Conservation (phyloP, 495 filamentous ascomycete genomes). For the Rostrohypoxylon terebratum region DNA sequence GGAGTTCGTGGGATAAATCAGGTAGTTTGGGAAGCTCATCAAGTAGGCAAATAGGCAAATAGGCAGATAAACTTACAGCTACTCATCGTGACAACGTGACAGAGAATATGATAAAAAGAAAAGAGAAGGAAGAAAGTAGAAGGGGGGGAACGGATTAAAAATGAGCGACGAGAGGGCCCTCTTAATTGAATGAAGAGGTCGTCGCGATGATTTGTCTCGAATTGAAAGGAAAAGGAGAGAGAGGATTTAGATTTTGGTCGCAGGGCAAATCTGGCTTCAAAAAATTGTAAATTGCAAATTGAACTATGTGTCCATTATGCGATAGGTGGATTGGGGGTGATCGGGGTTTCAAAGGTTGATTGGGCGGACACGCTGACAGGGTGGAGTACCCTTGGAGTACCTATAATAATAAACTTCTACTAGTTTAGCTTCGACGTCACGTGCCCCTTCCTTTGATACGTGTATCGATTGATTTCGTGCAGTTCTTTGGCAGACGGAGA, state of each 20-base stretch:
- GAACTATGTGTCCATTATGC: slow-evolving; percentile 65
- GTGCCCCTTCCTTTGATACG: not conserved
- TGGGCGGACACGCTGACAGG: not conserved
- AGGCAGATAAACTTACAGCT: slow-evolving; percentile 69
- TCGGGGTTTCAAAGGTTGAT: no score
- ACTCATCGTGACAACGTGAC: slow-evolving; percentile 66
- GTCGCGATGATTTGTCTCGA: slow-evolving; percentile 52
- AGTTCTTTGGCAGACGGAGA: not conserved
- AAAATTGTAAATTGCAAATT: slow-evolving; percentile 53
- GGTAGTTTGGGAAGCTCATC: not conserved
- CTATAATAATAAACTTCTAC: no score
- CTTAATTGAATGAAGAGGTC: slow-evolving; percentile 38
- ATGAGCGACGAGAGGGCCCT: slow-evolving; percentile 53
- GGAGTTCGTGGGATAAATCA: slow-evolving; percentile 47
- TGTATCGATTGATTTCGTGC: not conserved
- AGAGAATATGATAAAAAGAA: slow-evolving; percentile 53
- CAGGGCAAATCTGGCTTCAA: slow-evolving; percentile 64
- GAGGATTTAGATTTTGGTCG: slow-evolving; percentile 44
- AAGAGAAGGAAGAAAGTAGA: slow-evolving; percentile 57
- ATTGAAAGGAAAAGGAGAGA: slow-evolving; percentile 48
- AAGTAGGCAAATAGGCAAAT: slow-evolving; percentile 58
- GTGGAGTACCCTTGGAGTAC: slow-evolving; percentile 46
- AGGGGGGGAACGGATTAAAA: slow-evolving; percentile 55
- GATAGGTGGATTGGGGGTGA: slow-evolving; percentile 49
- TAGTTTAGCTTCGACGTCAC: not conserved